Conservation (phyloP, 208 protist genomes). For the Acanthamoeba royreba region DNA sequence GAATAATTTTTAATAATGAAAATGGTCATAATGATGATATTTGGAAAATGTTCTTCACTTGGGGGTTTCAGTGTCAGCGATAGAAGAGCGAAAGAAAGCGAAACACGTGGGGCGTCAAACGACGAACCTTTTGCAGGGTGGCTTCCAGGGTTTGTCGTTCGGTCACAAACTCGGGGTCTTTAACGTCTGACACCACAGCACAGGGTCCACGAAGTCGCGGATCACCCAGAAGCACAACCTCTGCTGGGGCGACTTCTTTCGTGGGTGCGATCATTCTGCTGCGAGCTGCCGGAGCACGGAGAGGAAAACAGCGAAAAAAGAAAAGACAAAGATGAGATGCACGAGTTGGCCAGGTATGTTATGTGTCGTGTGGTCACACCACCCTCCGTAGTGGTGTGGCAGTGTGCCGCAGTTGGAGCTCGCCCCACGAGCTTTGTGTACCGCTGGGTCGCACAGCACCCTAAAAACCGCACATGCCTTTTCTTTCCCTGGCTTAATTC, state of each 20-base stretch:
- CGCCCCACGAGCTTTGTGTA: background rate
- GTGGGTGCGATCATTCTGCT: background rate
- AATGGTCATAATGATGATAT: too few relatives aligned
- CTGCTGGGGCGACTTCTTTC: background rate
- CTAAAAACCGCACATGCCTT: background rate
- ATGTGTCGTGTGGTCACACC: background rate
- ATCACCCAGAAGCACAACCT: background rate
- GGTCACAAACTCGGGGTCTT: background rate
- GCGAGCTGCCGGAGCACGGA: background rate
- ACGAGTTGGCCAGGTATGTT: background rate
- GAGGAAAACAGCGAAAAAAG: background rate
- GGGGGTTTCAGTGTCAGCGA: too few relatives aligned
- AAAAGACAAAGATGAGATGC: background rate
- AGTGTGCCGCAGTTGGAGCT: background rate
- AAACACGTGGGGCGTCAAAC: too few relatives aligned
- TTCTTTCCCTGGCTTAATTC: background rate
- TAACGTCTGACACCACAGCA: background rate
- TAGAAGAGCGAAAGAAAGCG: too few relatives aligned
- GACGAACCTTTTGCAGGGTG: slow-evolving; percentile 19
- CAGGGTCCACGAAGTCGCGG: background rate
- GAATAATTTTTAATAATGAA: too few relatives aligned
- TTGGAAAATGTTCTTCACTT: too few relatives aligned
- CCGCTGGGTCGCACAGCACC: background rate
- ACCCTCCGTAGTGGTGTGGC: background rate
- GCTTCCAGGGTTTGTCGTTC: background rate